Evolutionary conservation across 1,284 basidiomycete species (phyloP), one percentile per base, ranked within the genome.

Genomic region (Calocybe gambosa): DNA sequence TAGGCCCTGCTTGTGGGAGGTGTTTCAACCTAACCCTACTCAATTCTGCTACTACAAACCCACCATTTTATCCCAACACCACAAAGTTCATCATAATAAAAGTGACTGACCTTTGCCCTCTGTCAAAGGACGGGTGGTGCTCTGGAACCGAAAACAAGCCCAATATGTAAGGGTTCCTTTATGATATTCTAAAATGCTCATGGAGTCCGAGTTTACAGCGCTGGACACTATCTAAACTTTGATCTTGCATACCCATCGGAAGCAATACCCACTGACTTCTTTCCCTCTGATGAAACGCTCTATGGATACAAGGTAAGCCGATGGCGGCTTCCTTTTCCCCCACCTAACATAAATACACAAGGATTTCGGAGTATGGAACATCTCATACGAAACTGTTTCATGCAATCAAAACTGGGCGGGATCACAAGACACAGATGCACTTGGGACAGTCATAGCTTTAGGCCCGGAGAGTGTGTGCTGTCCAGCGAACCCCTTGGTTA

Each of bases 331-430:
- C 43, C 39, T 5, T 4, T 5, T 47, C 33, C 42, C 15, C 40
- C 10, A 35, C 16, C 41, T 49, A 26, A 43, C 43, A 18, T 42
- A 19, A 45, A 13, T 48, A 29, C 25, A 13, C 33, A 45, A 85
- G 82, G 85, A 88, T 56, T 89, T 88, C 64, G 85, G 86, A 41
- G 77, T 88, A n/a, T 89, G 86, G 86, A 87, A 87, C 56, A 70
- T 86, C 52, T 79, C 71, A 28, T 89, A 89, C 58, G 61, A 77
- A 52, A 68, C 65, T 31, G 77, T 87, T 6, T 62, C 77, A 33
- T 89, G 86, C 56, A 49, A 72, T 5, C 45, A 65, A 2, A 60
- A 74, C 44, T 89, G 86, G 86, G 63, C 69, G 19, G 86, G 86
- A 5, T 70, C 65, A 35, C 69, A 67, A n/a, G 68, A 80, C 47